Base-by-base conservation (phyloP, 2,329 filamentous ascomycete species). In the Fusarium euwallaceae region DNA sequence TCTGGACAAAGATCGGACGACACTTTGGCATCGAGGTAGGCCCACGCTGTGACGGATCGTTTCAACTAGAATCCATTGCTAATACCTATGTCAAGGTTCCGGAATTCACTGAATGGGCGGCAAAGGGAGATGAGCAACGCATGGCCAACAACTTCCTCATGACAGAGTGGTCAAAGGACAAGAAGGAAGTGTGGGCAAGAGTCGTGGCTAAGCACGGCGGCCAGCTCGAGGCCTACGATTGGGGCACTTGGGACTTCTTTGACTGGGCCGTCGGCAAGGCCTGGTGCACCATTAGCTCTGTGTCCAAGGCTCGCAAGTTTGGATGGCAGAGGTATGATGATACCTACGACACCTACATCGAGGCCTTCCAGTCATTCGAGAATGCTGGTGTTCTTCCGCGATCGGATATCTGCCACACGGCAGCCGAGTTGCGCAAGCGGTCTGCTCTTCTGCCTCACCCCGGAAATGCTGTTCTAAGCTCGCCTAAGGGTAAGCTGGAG, bases 161-260 rank as follows among this genome's bases (percentile, higher is more conserved):
- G 71, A 69, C 62, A 3, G 71, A 75, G 6, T 75, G 71, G 72
- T 27, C 59, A 6, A 73, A 74, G 39, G 67, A 69, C n/a, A 75
- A 75, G 56, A 66, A 75, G 27, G 45, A 63, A 8, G 58, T 71
- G 27, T 75, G 73, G 73, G 64, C 64, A 24, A 55, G 36, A n/a
- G 71, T 75, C 7, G 73, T 74, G 9, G 64, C 62, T 11, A 75
- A 72, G 20, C 41, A 75, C 17, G 73, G 73, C 1, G 72, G 72
- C 7, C 41, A 69, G 6, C 56, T 66, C 9, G 66, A 75, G 7
- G 73, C 73, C 20, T 74, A 66, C 20, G 55, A 67, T 16, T 75
- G 71, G 73, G 73, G 73, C 4, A 75, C 73, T 6, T 75, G 69
- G 71, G 71, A 75, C 58, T 75, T 75, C 29, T 72, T 75, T 12